A percentile compares a stretch with the other conserved stretches of the same genome.
These are phyloP conservation scores for Paramecium sonneborni DNA, from an alignment of 73 alveolate species.

Conservation along the genomic window DNA sequence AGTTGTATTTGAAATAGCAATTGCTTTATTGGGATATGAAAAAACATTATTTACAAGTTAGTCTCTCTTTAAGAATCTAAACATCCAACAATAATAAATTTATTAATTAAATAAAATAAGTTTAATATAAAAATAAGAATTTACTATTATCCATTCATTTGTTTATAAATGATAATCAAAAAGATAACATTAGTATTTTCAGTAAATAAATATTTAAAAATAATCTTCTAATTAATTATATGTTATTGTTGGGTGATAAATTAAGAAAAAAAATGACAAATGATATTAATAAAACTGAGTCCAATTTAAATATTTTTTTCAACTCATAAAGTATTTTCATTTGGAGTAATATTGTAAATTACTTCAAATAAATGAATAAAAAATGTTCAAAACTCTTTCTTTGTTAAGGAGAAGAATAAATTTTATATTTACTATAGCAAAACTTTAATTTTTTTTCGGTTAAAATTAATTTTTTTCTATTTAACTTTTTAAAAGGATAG, in stretches of 20 bases:
- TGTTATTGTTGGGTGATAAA: neutral
- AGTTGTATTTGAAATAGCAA: neutral
- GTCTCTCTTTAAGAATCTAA: neutral
- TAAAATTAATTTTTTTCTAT: too few relatives aligned
- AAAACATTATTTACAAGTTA: neutral
- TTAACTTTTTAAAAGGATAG: neutral
- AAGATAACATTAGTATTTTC: neutral
- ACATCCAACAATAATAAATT: neutral
- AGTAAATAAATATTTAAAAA: neutral
- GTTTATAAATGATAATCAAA: neutral
- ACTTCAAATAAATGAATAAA: neutral
- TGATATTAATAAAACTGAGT: neutral
- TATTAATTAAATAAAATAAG: neutral
- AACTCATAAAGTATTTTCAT: neutral
- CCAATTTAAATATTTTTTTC: neutral
- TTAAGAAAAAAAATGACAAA: neutral
- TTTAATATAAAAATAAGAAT: neutral
- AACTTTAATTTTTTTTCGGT: too few relatives aligned
- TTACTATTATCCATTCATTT: neutral
- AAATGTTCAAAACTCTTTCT: neutral
- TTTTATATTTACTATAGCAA: too few relatives aligned
- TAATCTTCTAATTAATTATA: neutral
- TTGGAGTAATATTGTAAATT: neutral
- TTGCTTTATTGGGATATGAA: neutral
- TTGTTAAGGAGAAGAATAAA: neutral